A percentile compares a stretch with the other conserved stretches of the same genome.
Conservation (phyloP, 352 stramenopile genomes). For the Globisporangium canariense region DNA sequence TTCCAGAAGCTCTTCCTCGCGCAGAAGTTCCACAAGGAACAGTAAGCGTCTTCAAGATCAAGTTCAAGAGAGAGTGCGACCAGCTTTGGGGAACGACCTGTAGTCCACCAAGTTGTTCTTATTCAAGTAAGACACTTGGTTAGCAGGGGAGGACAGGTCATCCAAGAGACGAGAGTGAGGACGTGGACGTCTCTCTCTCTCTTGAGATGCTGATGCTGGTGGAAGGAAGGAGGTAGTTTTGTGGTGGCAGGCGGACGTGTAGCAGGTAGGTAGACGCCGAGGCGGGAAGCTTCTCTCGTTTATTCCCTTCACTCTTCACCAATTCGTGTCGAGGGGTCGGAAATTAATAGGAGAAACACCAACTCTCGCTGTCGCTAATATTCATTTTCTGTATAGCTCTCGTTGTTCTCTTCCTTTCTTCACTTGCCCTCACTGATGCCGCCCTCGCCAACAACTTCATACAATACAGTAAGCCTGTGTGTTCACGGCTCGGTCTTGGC, state of each 20-base stretch:
- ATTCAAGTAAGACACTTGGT: background rate
- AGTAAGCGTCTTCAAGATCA: constrained; percentile 23
- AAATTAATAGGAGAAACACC: background rate
- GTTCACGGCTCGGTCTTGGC: constrained; percentile 1
- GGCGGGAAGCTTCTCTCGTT: background rate
- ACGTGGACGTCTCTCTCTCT: background rate
- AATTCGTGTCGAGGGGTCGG: background rate
- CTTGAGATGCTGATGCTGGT: background rate
- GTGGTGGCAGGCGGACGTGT: background rate
- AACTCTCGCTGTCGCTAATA: constrained; percentile 17
- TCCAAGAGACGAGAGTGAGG: background rate
- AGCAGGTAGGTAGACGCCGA: constrained; percentile 9
- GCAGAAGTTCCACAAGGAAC: constrained; percentile 84
- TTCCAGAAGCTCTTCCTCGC: constrained; percentile 92
- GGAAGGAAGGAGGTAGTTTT: constrained; percentile 1
- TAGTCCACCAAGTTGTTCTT: background rate
- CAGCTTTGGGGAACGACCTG: background rate
- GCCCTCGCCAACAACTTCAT: too few relatives aligned
- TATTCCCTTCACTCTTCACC: background rate
- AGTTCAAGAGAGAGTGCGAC: background rate
- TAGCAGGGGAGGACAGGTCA: background rate
- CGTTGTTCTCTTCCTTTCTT: background rate
- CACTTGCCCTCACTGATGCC: background rate
- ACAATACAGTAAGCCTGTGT: background rate
- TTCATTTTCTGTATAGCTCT: constrained; percentile 11